These are phyloP conservation scores for Mangifera indica DNA, from an alignment of 345 rosid genomes.

Conservation along the genomic window DNA sequence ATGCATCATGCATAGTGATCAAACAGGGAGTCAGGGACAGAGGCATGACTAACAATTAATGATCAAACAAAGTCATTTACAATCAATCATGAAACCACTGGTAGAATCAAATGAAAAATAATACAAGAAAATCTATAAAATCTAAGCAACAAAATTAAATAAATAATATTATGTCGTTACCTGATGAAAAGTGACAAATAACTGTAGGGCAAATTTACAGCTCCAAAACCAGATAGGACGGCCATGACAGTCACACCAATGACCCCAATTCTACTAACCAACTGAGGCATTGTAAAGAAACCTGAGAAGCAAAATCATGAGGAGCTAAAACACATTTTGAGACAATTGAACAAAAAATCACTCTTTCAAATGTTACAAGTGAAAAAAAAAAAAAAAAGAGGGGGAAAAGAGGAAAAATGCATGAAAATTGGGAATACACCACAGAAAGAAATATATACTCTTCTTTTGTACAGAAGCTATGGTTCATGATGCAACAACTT, in stretches of 20 bases:
- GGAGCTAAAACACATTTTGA: constrained; percentile 8
- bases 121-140: not conserved
- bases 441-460: not conserved
- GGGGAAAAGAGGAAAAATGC: not conserved
- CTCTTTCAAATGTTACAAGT: not conserved
- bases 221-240: constrained; percentile 95
- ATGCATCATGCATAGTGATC: not conserved
- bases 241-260: constrained; percentile 99
- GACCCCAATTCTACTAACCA: constrained; percentile 96
- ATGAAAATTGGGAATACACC: not conserved
- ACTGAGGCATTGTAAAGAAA: constrained; percentile 90
- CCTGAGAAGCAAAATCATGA: constrained; percentile 48
- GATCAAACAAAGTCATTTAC: not conserved
- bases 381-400: no score
- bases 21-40: not conserved
- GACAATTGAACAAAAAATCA: not conserved
- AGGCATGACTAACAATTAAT: not conserved
- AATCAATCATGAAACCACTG: not conserved
- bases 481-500: not conserved
- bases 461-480: not conserved
- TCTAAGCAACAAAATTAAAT: no score
- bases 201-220: constrained; percentile 95
- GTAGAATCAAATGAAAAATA: not conserved
- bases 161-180: constrained; percentile 30
- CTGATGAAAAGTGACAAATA: constrained; percentile 96